These are phyloP conservation scores for Heliocybe sulcata DNA, from an alignment of 1,284 basidiomycete genomes.

Conservation along the genomic window DNA sequence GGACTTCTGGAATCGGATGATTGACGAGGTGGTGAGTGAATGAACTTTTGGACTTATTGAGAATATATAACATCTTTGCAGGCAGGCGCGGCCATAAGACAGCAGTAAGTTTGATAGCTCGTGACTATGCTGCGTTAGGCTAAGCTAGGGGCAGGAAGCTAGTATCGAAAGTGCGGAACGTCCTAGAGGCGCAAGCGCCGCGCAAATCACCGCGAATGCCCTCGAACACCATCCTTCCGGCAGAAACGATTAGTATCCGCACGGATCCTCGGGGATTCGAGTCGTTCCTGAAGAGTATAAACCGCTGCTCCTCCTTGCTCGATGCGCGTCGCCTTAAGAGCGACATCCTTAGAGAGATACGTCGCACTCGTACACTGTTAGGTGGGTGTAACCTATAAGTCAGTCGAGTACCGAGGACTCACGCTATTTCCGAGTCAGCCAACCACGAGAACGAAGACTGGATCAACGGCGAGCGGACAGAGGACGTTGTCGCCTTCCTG, in stretches of 20 bases:
- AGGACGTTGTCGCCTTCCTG: constrained; percentile 81
- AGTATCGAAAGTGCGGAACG: constrained; percentile 78
- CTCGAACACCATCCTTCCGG: constrained; percentile 27
- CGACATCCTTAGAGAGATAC: constrained; percentile 83
- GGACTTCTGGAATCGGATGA: constrained; percentile 92
- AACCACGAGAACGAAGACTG: constrained; percentile 80
- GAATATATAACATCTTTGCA: constrained; percentile 21
- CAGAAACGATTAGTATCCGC: constrained; percentile 69
- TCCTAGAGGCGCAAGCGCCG: constrained; percentile 76
- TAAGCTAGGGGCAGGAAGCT: constrained; percentile 44
- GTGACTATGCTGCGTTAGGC: neutral
- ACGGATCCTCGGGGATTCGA: constrained; percentile 83
- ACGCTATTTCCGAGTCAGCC: constrained; percentile 30
- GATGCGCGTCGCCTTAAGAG: constrained; percentile 89
- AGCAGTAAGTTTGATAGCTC: constrained; percentile 48
- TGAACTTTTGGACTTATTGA: neutral
- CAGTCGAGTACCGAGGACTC: constrained; percentile 1
- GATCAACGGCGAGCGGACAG: constrained; percentile 77
- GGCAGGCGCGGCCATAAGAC: constrained; percentile 85
- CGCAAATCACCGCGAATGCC: constrained; percentile 28
- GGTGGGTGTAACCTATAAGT: constrained; percentile 33
- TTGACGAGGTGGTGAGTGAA: constrained; percentile 78
- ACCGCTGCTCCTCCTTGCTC: constrained; percentile 71
- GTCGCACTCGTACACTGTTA: constrained; percentile 65
- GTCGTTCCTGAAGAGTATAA: constrained; percentile 82